Percentiles rank a stretch among this genome's conserved stretches.
Evolutionary conservation across 441 rosid species (phyloP).

Genomic region (Eutrema salsugineum): DNA sequence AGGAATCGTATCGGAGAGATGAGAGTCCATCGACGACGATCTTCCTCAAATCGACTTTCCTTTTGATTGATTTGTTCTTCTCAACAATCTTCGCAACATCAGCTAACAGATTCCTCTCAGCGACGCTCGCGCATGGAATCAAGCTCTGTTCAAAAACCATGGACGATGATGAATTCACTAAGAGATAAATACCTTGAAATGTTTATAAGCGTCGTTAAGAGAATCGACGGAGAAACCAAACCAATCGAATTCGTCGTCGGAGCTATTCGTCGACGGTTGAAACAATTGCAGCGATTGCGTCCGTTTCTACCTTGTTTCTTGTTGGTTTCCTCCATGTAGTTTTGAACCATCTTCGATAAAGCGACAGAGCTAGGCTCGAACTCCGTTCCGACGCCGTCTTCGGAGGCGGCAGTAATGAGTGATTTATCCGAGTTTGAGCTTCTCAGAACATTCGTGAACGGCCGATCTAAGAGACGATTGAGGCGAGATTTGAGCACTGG

Average conservation of each 20-base stretch:
- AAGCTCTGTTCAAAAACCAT: conserved; percentile 45
- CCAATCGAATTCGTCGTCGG: conserved; percentile 72
- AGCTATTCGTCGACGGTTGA: conserved; percentile 66
- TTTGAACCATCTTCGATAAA: conserved; percentile 83
- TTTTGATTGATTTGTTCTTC: conserved; percentile 53
- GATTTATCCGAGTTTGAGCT: conserved; percentile 55
- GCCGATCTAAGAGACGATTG: conserved; percentile 78
- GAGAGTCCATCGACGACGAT: conserved; percentile 51
- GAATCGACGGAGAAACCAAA: conserved; percentile 44
- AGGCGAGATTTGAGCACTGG: conserved; percentile 78
- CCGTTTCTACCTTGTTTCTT: conserved; percentile 58
- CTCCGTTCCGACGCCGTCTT: conserved; percentile 39
- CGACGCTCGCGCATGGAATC: conserved; percentile 56
- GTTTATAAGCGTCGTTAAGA: conserved; percentile 41
- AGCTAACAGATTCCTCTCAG: conserved; percentile 64
- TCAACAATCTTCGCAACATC: conserved; percentile 60
- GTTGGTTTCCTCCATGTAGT: conserved; percentile 69
- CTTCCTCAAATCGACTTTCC: conserved; percentile 57
- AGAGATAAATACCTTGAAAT: conserved; percentile 60
- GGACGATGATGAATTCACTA: not conserved
- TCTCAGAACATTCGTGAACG: conserved; percentile 42
- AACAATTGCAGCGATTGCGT: conserved; percentile 82
- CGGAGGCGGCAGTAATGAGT: not conserved
- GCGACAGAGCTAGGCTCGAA: conserved; percentile 85
- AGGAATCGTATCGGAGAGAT: conserved; percentile 61